Percentiles rank a stretch among this genome's conserved stretches.
These are phyloP conservation scores for Microbotryomycetes sp. DNA, from an alignment of 1,284 basidiomycete species.

Conservation along the genomic window DNA sequence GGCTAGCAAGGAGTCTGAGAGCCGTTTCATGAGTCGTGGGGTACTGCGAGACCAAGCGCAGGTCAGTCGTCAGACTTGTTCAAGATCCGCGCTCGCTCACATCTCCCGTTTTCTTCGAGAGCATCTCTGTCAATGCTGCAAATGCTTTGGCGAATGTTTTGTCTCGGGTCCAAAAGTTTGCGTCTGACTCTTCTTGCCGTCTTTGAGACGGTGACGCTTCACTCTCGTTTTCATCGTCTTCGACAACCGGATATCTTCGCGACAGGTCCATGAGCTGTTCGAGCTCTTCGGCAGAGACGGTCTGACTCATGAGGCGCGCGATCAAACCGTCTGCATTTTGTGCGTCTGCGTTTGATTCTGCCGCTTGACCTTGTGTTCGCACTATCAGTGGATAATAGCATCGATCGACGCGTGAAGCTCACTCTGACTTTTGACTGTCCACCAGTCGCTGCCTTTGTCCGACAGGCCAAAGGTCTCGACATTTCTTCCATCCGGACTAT, in stretches of 20 bases:
- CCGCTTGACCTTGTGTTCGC: too few relatives aligned
- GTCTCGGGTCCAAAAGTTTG: conserved; percentile 10
- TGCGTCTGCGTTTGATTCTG: background rate
- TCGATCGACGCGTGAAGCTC: background rate
- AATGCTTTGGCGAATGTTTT: conserved; percentile 8
- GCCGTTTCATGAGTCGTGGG: conserved; percentile 4
- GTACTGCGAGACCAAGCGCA: background rate
- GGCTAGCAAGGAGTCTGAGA: conserved; percentile 16
- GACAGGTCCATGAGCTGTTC: conserved; percentile 10
- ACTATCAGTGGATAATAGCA: background rate
- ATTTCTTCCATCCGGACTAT: conserved; percentile 24
- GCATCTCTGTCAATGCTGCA: conserved; percentile 4
- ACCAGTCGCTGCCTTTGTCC: conserved; percentile 12
- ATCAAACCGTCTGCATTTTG: background rate
- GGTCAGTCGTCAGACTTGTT: background rate
- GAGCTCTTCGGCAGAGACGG: background rate
- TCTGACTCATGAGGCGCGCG: background rate
- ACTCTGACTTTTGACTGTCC: conserved; percentile 13
- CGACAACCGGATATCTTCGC: conserved; percentile 8
- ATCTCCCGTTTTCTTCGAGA: background rate
- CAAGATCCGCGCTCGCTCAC: background rate
- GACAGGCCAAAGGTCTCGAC: background rate
- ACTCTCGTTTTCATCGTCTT: background rate
- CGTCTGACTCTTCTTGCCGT: background rate
- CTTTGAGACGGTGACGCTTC: background rate